Base-by-base conservation (phyloP, 345 rosid genomes). In the Hirschfeldia incana region DNA sequence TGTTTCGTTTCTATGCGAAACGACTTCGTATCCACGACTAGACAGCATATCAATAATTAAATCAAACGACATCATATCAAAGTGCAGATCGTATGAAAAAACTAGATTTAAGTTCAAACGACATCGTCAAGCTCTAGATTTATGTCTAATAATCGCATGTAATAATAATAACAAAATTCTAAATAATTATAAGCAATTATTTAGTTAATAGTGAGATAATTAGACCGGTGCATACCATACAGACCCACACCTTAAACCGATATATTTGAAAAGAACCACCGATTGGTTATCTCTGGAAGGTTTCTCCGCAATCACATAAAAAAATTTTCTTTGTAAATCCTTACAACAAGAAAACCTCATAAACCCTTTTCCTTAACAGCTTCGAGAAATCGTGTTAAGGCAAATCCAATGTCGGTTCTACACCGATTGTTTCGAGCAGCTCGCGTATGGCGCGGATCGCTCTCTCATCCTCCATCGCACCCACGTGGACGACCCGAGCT, bases 351-450 rank as follows among this genome's bases (percentile, higher is more conserved):
- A 58, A 78, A 67, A 61, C 37, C 83, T 74, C 82, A 51, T 69
- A 80, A 80, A 80, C 76, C 83, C 83, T 72, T 60, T 34, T 44
- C 58, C 3, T 0, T 6, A 76, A 17, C 2, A 59, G 53, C 15
- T 51, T 57, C 1, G 15, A 28, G 63, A 63, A 63, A 34, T 34
- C 37, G 67, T 58, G 70, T 15, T 0, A 65, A 53, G 21, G 1
- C 32, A 30, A 29, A 17, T 70, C 73, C 63, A 12, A 91, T 91
- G 97, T 83, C 87, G 65, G 63, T 78, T 72, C 58, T 83, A 1
- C 67, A 82, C 61, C 76, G 88, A 73, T 73, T 91, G 36, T 67
- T 78, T 57, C 84, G 80, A 73, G 65, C 86, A 59, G 78, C 82
- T 42, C 85, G 86, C 13, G 21, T 74, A 36, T 81, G 85, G 80